Evolutionary conservation across 2,329 filamentous ascomycete genomes (phyloP), one percentile per base, ranked within the genome.

Genomic region (Xylaria sp.): DNA sequence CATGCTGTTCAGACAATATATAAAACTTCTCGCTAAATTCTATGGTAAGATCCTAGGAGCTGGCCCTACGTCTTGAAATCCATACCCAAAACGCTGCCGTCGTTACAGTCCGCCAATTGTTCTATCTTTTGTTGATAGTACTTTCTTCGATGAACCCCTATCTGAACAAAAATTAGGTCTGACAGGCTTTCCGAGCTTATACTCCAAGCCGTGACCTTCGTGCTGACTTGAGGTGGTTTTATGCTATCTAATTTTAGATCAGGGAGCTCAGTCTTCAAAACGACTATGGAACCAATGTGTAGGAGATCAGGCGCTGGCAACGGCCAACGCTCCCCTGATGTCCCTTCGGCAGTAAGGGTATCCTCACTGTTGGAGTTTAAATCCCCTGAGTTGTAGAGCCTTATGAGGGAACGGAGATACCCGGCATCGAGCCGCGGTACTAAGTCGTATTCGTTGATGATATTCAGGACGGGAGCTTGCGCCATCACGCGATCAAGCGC

Each of bases 181-280:
- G 59, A 61, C 23, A 61, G 9, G 59, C 23, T 23, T 20, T 53
- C 46, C 5, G 59, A 42, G 46, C 46, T 61, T 36, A 53, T 36
- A 15, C 23, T 40, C 59, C 59, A 61, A 42, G 59, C 46, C 36
- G 33, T 61, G 53, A 61, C 33, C 46, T 15, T 53, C 1, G 59
- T 51, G 13, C 23, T 31, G 10, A 61, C 23, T 4, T 42, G 15
- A 2, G 44, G 26, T 42, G 46, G 7, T 53, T 13, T 53, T 5
- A 5, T 13, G 36, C 38, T 28, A 9, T 53, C 33, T 20, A 53
- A 17, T 51, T 42, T 13, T 42, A 61, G 33, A 53, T 61, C 46
- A 38, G 48, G 59, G 38, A 61, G 59, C 33, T 61, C 59, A 10
- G 59, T 61, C 33, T 23, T 61, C 59, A 61, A 42, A 33, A 61